phyloP scores from a whole-genome alignment of 768 basidiomycete genomes.

The Rhizopogon vesiculosus region DNA sequence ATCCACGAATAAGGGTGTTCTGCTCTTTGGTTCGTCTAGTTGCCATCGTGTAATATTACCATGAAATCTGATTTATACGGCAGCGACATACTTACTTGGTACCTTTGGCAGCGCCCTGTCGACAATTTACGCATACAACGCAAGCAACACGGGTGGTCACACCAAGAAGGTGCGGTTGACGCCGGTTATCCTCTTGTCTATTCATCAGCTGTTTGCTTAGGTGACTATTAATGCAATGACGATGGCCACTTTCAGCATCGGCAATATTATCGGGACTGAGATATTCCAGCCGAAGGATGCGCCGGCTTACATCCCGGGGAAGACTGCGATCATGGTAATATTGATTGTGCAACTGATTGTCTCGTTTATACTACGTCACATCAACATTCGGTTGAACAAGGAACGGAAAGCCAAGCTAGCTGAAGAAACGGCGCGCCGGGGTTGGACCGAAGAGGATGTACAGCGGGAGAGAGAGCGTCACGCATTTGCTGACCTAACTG shows the following conservation, averaged over 20 bases:
- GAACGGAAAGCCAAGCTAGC: slow-evolving; percentile 39
- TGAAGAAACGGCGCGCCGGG: slow-evolving; percentile 38
- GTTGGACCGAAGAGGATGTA: slow-evolving; percentile 57
- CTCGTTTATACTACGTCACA: slow-evolving; percentile 44
- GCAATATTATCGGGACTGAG: slow-evolving; percentile 60
- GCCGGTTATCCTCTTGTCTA: background rate
- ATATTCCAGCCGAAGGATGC: slow-evolving; percentile 62
- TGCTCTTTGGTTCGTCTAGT: slow-evolving; percentile 47
- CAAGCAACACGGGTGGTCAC: slow-evolving; percentile 58
- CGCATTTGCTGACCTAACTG: slow-evolving; percentile 61
- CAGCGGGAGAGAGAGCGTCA: slow-evolving; percentile 53
- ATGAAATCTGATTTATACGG: background rate
- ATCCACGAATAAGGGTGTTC: slow-evolving; percentile 42
- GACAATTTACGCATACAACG: slow-evolving; percentile 59
- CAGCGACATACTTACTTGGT: slow-evolving; percentile 46
- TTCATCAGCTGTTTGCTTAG: slow-evolving; percentile 8
- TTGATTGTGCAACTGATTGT: slow-evolving; percentile 48
- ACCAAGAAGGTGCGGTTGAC: slow-evolving; percentile 50
- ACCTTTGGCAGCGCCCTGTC: slow-evolving; percentile 59
- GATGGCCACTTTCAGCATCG: slow-evolving; percentile 46
- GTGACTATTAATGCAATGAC: slow-evolving; percentile 62
- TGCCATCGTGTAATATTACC: background rate
- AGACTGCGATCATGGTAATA: slow-evolving; percentile 59
- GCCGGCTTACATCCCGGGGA: slow-evolving; percentile 61
- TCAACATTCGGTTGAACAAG: slow-evolving; percentile 50